These are phyloP conservation scores for Ophiostoma triangulosporum DNA, from an alignment of 2,329 filamentous ascomycete genomes.

Conservation along the genomic window DNA sequence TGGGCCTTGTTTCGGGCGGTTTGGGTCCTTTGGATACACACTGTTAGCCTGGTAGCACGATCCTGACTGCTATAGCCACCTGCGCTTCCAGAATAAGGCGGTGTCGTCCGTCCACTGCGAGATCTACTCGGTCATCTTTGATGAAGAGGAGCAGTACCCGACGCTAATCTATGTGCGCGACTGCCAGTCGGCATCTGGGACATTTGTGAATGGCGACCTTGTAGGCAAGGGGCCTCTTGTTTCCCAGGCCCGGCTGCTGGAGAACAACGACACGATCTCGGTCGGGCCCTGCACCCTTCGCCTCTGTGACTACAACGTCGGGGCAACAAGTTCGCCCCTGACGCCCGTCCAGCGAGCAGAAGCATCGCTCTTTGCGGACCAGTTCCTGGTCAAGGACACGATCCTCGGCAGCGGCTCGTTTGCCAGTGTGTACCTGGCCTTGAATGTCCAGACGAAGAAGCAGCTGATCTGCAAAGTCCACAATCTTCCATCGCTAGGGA, in stretches of 20 bases:
- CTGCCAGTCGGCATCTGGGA: conserved; percentile 39
- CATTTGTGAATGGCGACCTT: conserved; percentile 33
- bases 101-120: conserved; percentile 43
- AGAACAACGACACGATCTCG: conserved; percentile 35
- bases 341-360: conserved; percentile 22
- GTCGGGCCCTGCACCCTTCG: conserved; percentile 24
- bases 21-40: background rate
- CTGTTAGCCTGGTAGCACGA: background rate
- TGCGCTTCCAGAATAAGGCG: conserved; percentile 25
- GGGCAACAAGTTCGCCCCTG: conserved; percentile 12
- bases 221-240: conserved; percentile 27
- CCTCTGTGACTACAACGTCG: conserved; percentile 19
- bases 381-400: conserved; percentile 34
- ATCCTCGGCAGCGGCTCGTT: conserved; percentile 39
- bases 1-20: too few species aligned
- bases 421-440: conserved; percentile 40
- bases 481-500: conserved; percentile 27
- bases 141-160: conserved; percentile 17
- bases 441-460: conserved; percentile 35
- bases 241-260: conserved; percentile 32
- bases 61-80: conserved; percentile 19
- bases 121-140: conserved; percentile 40
- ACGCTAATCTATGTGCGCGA: conserved; percentile 41
- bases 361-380: conserved; percentile 28
- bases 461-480: conserved; percentile 61